Evolutionary conservation across 75 land plant species (phyloP), one percentile per base, ranked within the genome.

Genomic region (Larix kaempferi): DNA sequence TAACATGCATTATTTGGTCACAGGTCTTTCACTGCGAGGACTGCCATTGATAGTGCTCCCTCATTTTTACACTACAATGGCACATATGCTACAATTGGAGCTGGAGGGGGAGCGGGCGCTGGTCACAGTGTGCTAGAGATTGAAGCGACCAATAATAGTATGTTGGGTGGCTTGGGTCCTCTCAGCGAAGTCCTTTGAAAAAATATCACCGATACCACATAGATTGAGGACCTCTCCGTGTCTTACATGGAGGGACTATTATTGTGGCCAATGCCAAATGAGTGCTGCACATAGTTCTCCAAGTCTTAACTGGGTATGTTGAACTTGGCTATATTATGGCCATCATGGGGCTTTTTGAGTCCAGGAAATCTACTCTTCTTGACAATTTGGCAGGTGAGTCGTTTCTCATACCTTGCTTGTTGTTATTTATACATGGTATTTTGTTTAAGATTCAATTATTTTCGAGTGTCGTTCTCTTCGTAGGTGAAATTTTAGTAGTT

Each of bases 271-370:
- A 80, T 69, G 56, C 65, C 16, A 75, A 74, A 49, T 86, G 86
- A 63, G 80, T 76, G 77, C 79, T 35, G n/a, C 79, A 76, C 17
- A 73, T 27, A 2, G 59, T 88, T 56, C 87, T 88, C 14, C 80
- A 87, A 27, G 83, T 77, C 22, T 27, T 88, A 27, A 84, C 83
- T 2, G 90, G 90, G 10, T 88, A 83, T 64, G 90, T 89, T 14
- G 83, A 87, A 81, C 90, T 89, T 2, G 90, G 90, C 27, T 61
- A 58, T 16, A 77, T 88, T 44, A 77, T 84, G 69, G 89, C 90
- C 61, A 78, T 88, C 66, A 88, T 88, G 90, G 90, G 90, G 6
- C 90, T 86, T 27, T 88, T 89, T 16, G 90, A 89, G 4, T 88
- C 90, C 2, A 86, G 89, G 12, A 88, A 88, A 73, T 83, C 89